phyloP scores from a whole-genome alignment of 1,139 yeast species.

The Nakaseomyces bracarensis region DNA sequence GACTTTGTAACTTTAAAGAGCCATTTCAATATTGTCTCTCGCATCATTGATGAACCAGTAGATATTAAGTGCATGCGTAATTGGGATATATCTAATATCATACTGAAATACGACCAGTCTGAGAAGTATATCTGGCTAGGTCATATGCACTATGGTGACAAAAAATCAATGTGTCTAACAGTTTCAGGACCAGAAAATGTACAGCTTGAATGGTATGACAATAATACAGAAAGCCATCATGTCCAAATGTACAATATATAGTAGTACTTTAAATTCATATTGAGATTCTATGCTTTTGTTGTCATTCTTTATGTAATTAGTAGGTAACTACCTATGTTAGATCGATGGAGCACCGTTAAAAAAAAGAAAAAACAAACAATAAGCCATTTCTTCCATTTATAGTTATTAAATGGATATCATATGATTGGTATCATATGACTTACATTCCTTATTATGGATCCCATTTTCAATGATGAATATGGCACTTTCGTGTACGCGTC shows the following conservation, averaged over 20 bases:
- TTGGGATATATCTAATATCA: neutral
- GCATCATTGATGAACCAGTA: neutral
- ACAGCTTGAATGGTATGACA: slow-evolving; percentile 3
- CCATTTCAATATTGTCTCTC: neutral
- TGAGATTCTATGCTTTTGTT: too few species aligned
- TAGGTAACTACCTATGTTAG: too few species aligned
- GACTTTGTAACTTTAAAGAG: neutral
- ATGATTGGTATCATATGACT: too few species aligned
- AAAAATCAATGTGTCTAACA: neutral
- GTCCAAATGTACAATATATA: neutral
- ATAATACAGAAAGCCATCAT: neutral
- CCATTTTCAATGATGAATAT: too few species aligned
- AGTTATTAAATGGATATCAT: too few species aligned
- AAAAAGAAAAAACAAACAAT: too few species aligned
- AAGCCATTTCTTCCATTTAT: too few species aligned
- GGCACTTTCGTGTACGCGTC: too few species aligned
- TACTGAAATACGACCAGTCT: neutral
- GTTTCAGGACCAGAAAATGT: neutral
- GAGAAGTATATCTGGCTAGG: neutral
- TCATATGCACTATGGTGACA: neutral
- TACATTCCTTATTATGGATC: too few species aligned
- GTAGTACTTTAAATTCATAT: too few species aligned
- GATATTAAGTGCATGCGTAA: neutral
- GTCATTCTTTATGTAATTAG: too few species aligned
- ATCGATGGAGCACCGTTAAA: too few species aligned